phyloP scores from a whole-genome alignment of 2,329 filamentous ascomycete genomes.

The Dactylella cylindrospora region DNA sequence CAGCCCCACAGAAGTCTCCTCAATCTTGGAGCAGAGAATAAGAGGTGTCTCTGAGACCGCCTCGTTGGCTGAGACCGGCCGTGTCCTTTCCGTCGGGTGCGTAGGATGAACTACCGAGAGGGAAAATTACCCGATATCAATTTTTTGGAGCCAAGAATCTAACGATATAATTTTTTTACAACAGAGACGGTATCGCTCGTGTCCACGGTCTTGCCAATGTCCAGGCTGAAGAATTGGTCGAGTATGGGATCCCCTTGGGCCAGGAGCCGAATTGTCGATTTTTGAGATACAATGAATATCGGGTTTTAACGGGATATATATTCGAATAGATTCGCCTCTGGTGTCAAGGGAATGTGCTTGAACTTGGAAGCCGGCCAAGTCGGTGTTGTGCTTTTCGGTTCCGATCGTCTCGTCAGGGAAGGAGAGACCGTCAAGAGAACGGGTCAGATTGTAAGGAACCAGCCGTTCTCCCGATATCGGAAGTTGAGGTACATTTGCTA shows the following conservation, averaged over 20 bases:
- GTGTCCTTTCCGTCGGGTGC: slow-evolving; percentile 98
- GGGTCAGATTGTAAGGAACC: slow-evolving; percentile 84
- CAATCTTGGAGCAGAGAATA: slow-evolving; percentile 98
- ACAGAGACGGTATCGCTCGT: slow-evolving; percentile 99
- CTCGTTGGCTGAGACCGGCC: slow-evolving; percentile 94
- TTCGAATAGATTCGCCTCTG: slow-evolving; percentile 82
- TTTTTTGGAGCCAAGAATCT: slow-evolving; percentile 18
- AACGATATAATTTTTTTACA: slow-evolving; percentile 50
- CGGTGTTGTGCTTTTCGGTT: slow-evolving; percentile 99
- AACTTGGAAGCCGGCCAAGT: slow-evolving; percentile 99
- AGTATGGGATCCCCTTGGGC: slow-evolving; percentile 66
- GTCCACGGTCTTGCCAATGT: slow-evolving; percentile 99
- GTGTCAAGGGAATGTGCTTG: slow-evolving; percentile 99
- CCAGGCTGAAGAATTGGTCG: slow-evolving; percentile 99
- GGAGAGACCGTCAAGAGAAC: slow-evolving; percentile 99
- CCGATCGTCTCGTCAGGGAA: slow-evolving; percentile 99
- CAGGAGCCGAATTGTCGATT: slow-evolving; percentile 23
- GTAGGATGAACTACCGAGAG: slow-evolving; percentile 53
- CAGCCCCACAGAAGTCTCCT: slow-evolving; percentile 95
- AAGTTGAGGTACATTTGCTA: slow-evolving; percentile 15
- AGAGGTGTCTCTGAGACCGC: slow-evolving; percentile 97
- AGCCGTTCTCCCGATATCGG: not conserved
- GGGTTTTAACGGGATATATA: slow-evolving; percentile 36
- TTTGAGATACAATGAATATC: slow-evolving; percentile 29
- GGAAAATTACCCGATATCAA: slow-evolving; percentile 12